Evolutionary conservation across 2,329 filamentous ascomycete genomes (phyloP), one percentile per base, ranked within the genome.

Genomic region (Clonostachys solani): DNA sequence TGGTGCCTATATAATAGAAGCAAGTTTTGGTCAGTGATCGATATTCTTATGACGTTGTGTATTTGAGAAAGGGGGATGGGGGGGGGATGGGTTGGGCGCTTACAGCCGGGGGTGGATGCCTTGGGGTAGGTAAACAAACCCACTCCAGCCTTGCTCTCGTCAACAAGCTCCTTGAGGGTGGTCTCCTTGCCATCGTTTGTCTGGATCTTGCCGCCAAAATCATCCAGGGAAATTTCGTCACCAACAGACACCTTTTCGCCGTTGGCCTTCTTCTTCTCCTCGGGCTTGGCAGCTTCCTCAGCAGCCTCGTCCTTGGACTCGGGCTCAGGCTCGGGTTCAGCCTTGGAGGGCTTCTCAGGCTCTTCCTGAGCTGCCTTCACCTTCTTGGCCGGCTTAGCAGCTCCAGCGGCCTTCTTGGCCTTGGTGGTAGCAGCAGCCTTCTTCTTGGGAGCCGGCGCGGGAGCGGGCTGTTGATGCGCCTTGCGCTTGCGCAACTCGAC

Each of bases 91-190:
- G 37, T 19, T 8, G 15, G 36, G 36, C 15, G 64, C 89, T 81
- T 83, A 96, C 92, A 97, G 52, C 92, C 92, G 36, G 90, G 89
- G 18, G 94, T 99, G 29, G 87, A 94, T 12, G 94, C 94, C 71
- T 88, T 95, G 49, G 94, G 94, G 63, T 97, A 97, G 33, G 92
- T 96, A 67, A 99, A 96, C 33, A 97, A 73, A 34, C 96, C 89
- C 40, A 97, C 87, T 23, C 92, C 94, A 35, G 80, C 77, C 70
- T 89, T 84, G 78, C 91, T 95, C 61, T 87, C 80, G 45, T 90
- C 86, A 43, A 96, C 79, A 19, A 99, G 82, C 57, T 83, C 75
- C 71, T 89, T 86, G 49, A 99, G 73, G 2, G 83, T 90, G 6
- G 87, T 91, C 71, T 86, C 88, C 46, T 77, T 73, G 58, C 91